Percentiles rank a stretch among this genome's conserved stretches.
These are phyloP conservation scores for Ophiostoma tasmaniense DNA, from an alignment of 2,329 filamentous ascomycete species.

Conservation along the genomic window DNA sequence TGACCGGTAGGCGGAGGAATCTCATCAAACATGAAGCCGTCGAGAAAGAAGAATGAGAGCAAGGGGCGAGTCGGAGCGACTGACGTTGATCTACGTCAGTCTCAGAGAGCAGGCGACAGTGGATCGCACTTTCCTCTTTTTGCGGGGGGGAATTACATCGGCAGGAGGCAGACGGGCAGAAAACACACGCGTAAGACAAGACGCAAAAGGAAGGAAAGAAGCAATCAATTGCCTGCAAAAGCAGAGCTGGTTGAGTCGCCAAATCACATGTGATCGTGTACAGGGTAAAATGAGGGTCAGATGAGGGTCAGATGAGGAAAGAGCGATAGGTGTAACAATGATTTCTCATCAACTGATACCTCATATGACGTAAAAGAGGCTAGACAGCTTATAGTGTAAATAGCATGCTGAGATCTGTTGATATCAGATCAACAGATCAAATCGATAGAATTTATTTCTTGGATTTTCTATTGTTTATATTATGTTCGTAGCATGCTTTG, in stretches of 20 bases:
- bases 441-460: too few species aligned
- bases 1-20: not conserved
- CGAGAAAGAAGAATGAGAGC: not conserved
- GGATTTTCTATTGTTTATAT: too few species aligned
- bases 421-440: too few species aligned
- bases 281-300: not conserved
- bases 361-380: not conserved
- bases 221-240: not conserved
- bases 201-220: not conserved
- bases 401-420: too few species aligned
- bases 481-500: too few species aligned
- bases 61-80: not conserved
- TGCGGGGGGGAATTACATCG: not conserved
- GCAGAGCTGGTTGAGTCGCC: not conserved
- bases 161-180: not conserved
- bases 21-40: not conserved
- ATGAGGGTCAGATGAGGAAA: not conserved
- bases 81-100: not conserved
- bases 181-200: not conserved
- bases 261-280: not conserved
- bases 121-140: not conserved
- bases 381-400: not conserved
- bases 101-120: not conserved
- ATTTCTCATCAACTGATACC: not conserved
- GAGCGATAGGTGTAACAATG: not conserved